Conservation (phyloP, 2,329 filamentous ascomycete species). For the Emmonsiellopsis sp. region DNA sequence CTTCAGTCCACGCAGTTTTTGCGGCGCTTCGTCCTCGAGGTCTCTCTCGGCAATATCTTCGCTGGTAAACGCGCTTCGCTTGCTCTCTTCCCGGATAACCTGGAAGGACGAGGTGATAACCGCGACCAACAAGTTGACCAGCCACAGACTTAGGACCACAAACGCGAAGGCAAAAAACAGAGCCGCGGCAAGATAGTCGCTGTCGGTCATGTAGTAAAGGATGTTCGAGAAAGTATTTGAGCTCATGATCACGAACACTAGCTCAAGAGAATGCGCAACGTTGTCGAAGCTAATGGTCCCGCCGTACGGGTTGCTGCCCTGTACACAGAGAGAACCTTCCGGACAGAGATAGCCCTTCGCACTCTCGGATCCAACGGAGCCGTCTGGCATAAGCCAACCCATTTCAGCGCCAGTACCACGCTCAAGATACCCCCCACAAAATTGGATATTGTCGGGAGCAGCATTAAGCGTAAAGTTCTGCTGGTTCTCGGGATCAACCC, state of each 20-base stretch:
- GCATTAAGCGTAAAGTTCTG: constrained; percentile 34
- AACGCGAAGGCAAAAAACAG: constrained; percentile 65
- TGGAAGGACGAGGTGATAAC: constrained; percentile 99
- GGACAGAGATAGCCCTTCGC: constrained; percentile 85
- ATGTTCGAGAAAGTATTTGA: constrained; percentile 94
- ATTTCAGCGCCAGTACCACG: constrained; percentile 45
- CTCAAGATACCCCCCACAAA: constrained; percentile 76
- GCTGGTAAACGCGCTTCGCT: constrained; percentile 81
- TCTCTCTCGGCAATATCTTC: constrained; percentile 49
- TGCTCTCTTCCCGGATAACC: constrained; percentile 93
- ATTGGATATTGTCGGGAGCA: constrained; percentile 55
- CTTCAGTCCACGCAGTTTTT: constrained; percentile 47
- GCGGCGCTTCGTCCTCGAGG: constrained; percentile 25
- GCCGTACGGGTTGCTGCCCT: constrained; percentile 69
- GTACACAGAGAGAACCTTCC: constrained; percentile 68
- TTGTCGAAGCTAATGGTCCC: constrained; percentile 92
- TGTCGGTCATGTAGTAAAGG: constrained; percentile 87
- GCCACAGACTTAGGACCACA: constrained; percentile 90
- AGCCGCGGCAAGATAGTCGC: constrained; percentile 78
- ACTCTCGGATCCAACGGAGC: constrained; percentile 41
- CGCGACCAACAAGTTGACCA: constrained; percentile 87
- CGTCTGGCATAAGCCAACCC: constrained; percentile 59
- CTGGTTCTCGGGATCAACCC: constrained; percentile 52
- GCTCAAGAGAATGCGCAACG: constrained; percentile 78
- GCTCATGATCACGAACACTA: constrained; percentile 97